Base-by-base conservation (phyloP, 495 filamentous ascomycete species). In the Penicillium daleae region DNA sequence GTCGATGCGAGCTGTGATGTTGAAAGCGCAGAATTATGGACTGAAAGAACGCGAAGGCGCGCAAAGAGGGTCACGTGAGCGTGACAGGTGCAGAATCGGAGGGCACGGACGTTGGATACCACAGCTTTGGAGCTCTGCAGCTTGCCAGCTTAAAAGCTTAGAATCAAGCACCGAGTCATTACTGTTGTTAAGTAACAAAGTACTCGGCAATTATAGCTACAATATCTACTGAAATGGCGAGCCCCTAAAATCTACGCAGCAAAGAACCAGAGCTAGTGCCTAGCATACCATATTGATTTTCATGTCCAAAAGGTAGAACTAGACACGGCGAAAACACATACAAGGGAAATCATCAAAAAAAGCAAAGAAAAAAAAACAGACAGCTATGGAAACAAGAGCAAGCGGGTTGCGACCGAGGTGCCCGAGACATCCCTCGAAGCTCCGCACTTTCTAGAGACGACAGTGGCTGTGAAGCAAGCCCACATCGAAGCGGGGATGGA, bases 211-310 rank as follows among this genome's bases (percentile, higher is more conserved):
- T 7, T 21, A 35, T 6, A 22, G 22, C 12, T 24, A 39, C 15
- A 19, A 7, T 27, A n/a, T 39, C 19, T 37, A 56, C 13, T 49
- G 21, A n/a, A 10, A 39, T 0, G 27, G 15, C 46, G 19, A 42
- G 37, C 55, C 37, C 7, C 7, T 35, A 12, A 15, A 4, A 22
- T 27, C 40, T 65, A 63, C 60, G 27, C 29, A n/a, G 19, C 17
- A 12, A 55, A 0, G 13, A n/a, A 52, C 9, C 42, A 29, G 22
- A 8, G 57, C 57, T 51, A 12, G 57, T 21, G 51, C 56, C 65
- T 66, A 72, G 70, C 56, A 66, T 66, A 71, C 66, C 71, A 70
- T 67, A 27, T 72, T 72, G 62, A 72, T 76, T 75, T 70, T 74
- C 69, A 70, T 77, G 61, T 67, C 67, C 66, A 77, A 73, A 62